Conservation (phyloP, 352 stramenopile genomes). For the Phytophthora sp. region DNA sequence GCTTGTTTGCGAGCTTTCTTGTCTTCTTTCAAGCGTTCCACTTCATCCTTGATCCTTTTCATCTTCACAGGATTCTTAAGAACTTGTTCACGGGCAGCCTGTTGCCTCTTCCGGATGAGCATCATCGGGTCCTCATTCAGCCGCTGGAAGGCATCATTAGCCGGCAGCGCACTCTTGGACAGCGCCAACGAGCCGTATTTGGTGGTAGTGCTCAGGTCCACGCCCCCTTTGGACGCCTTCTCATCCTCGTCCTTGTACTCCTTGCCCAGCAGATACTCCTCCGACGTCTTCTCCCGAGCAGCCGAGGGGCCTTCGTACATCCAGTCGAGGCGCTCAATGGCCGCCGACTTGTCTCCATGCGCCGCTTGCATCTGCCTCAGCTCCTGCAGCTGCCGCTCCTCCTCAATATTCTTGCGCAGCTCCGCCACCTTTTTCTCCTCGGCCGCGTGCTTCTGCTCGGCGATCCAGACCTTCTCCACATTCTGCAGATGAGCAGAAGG, state of each 20-base stretch:
- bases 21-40: constrained; percentile 78
- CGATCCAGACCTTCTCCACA: constrained; percentile 98
- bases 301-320: constrained; percentile 96
- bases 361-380: constrained; percentile 91
- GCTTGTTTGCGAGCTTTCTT: constrained; percentile 79
- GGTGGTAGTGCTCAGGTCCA: constrained; percentile 60
- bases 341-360: constrained; percentile 79
- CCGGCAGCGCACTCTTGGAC: constrained; percentile 52
- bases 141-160: constrained; percentile 93
- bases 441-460: constrained; percentile 93
- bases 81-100: constrained; percentile 78
- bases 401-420: constrained; percentile 96
- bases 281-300: constrained; percentile 63
- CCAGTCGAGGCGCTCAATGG: constrained; percentile 93
- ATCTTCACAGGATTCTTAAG: constrained; percentile 93
- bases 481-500: constrained; percentile 68
- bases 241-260: constrained; percentile 67
- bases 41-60: constrained; percentile 83
- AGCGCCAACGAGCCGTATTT: constrained; percentile 77
- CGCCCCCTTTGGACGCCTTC: constrained; percentile 32
- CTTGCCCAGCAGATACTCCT: constrained; percentile 95
- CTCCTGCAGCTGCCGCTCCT: constrained; percentile 96
- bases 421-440: constrained; percentile 95
- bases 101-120: constrained; percentile 90
- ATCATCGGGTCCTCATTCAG: constrained; percentile 97